These are phyloP conservation scores for Diaporthe aspalathi DNA, from an alignment of 2,329 filamentous ascomycete species.

Conservation along the genomic window DNA sequence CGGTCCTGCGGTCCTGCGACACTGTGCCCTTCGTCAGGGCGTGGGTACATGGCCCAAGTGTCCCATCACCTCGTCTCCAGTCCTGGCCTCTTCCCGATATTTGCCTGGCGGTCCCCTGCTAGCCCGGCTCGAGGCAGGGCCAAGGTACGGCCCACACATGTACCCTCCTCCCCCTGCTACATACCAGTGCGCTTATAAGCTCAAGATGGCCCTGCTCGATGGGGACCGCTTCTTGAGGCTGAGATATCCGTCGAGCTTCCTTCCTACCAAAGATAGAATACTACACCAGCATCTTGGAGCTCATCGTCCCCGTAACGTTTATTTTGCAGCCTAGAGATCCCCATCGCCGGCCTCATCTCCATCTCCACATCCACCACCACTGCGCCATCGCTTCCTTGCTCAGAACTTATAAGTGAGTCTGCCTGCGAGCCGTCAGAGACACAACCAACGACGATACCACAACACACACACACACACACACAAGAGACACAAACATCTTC, in stretches of 20 bases:
- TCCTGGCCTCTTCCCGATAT: conserved; percentile 64
- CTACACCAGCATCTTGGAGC: conserved; percentile 25
- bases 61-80: conserved; percentile 52
- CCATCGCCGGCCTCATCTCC: conserved; percentile 31
- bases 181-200: conserved; percentile 34
- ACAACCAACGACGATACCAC: background rate
- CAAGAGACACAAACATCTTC: background rate
- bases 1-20: conserved; percentile 30
- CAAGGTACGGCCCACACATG: conserved; percentile 28
- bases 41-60: conserved; percentile 20
- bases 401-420: conserved; percentile 32
- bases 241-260: conserved; percentile 36
- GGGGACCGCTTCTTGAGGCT: conserved; percentile 35
- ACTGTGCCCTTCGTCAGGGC: conserved; percentile 37
- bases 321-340: conserved; percentile 36
- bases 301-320: conserved; percentile 30
- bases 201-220: conserved; percentile 33
- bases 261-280: conserved; percentile 37
- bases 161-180: conserved; percentile 28
- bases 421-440: background rate
- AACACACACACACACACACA: background rate
- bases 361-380: conserved; percentile 20
- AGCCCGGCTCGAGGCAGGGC: conserved; percentile 15
- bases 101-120: conserved; percentile 16
- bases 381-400: conserved; percentile 11